These are phyloP conservation scores for Paramarasmius palmivorus DNA, from an alignment of 1,284 basidiomycete genomes.

Conservation along the genomic window DNA sequence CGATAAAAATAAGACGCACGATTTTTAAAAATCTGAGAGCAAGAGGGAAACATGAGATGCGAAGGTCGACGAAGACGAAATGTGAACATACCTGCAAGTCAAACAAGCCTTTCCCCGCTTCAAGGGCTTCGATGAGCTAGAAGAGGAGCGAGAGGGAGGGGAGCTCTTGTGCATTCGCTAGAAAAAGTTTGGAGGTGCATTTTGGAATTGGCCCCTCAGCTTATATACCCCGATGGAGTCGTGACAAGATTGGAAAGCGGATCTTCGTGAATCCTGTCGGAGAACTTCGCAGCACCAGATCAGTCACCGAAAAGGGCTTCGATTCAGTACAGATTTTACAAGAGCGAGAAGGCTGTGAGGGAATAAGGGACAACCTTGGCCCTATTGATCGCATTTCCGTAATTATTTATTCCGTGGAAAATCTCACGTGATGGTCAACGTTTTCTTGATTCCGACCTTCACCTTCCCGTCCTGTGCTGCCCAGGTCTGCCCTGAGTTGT, in stretches of 20 bases:
- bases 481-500: too few relatives aligned
- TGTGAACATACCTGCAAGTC: slow-evolving; percentile 14
- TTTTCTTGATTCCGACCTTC: too few relatives aligned
- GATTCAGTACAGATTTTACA: too few relatives aligned
- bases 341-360: too few relatives aligned
- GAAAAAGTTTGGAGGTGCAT: not conserved
- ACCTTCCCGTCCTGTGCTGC: too few relatives aligned
- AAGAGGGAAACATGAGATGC: not conserved
- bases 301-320: not conserved
- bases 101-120: slow-evolving; percentile 18
- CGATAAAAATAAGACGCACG: slow-evolving; percentile 3
- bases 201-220: not conserved
- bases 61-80: not conserved
- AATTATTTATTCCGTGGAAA: too few relatives aligned
- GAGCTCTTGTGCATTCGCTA: not conserved
- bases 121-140: slow-evolving; percentile 11
- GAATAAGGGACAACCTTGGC: too few relatives aligned
- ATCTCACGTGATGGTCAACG: too few relatives aligned
- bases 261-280: not conserved
- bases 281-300: not conserved
- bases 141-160: not conserved
- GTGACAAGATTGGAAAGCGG: not conserved
- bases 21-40: slow-evolving; percentile 18
- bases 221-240: not conserved
- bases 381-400: too few relatives aligned